Percentiles rank a stretch among this genome's conserved stretches.
Evolutionary conservation across 108 stramenopile species (phyloP).

Genomic region (Discostella pseudostelligera): DNA sequence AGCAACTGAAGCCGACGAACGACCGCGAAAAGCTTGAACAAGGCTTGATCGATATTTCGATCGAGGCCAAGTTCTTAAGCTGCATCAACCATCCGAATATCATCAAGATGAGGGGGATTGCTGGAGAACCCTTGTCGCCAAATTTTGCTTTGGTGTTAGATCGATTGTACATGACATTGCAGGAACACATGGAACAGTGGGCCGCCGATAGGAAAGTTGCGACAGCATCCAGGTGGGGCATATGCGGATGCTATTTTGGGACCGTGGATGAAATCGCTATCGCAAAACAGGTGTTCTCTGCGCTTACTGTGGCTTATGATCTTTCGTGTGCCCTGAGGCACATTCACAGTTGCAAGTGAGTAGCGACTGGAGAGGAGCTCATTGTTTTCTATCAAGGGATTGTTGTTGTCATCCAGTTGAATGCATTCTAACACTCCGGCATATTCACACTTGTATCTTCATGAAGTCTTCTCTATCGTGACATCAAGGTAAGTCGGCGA

Average conservation of each 20-base stretch:
- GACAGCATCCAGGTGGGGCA: slow-evolving; percentile 10
- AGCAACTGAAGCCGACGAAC: slow-evolving; percentile 26
- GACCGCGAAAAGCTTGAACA: slow-evolving; percentile 18
- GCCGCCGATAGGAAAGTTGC: slow-evolving; percentile 35
- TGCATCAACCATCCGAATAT: slow-evolving; percentile 69
- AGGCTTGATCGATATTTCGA: slow-evolving; percentile 62
- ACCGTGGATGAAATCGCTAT: slow-evolving; percentile 10
- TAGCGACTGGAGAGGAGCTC: neutral
- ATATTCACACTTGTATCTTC: no score
- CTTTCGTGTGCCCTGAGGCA: slow-evolving; percentile 57
- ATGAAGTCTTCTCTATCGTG: slow-evolving; percentile 39
- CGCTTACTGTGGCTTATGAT: slow-evolving; percentile 47
- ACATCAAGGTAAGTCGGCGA: slow-evolving; percentile 11
- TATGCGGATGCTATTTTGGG: slow-evolving; percentile 34
- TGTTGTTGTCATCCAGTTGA: no score
- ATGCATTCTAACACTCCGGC: no score
- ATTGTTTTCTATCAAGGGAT: neutral
- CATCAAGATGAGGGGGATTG: slow-evolving; percentile 57
- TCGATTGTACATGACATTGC: slow-evolving; percentile 55
- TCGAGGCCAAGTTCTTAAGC: slow-evolving; percentile 71
- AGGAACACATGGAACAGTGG: slow-evolving; percentile 57
- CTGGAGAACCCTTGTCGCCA: slow-evolving; percentile 45
- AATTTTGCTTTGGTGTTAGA: slow-evolving; percentile 65
- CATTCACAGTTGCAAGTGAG: slow-evolving; percentile 58
- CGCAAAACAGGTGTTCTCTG: slow-evolving; percentile 10